Conservation (phyloP, 202 grass and related monocot species). For the Panicum hallii region DNA sequence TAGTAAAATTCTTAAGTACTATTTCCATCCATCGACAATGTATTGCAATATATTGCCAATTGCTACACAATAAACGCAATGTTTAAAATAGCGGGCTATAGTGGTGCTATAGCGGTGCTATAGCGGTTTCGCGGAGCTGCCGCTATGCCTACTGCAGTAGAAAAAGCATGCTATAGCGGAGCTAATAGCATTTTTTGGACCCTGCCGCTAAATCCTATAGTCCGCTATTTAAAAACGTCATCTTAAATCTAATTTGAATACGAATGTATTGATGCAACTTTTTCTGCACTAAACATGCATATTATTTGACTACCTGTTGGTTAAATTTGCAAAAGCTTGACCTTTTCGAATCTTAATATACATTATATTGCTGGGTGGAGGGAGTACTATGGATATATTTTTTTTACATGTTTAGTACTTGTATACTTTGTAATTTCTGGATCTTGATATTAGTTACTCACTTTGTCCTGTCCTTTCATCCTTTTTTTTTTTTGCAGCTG, state of each 20-base stretch:
- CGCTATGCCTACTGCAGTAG: too few relatives aligned
- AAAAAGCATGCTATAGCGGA: too few relatives aligned
- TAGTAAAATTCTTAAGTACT: conserved; percentile 3
- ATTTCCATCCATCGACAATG: not conserved
- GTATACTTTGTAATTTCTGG: conserved; percentile 5
- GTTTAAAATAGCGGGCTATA: too few relatives aligned
- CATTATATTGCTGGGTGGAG: not conserved
- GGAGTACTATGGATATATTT: not conserved
- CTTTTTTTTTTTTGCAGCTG: conserved; percentile 60
- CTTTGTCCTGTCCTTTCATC: not conserved
- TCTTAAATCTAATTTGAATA: not conserved
- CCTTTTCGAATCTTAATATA: not conserved
- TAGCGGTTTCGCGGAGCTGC: too few relatives aligned
- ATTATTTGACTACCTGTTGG: not conserved
- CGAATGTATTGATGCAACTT: not conserved
- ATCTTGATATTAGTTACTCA: conserved; percentile 24
- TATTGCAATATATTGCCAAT: not conserved
- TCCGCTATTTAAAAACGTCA: too few relatives aligned
- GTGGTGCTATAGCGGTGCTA: too few relatives aligned
- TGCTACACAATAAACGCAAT: not conserved
- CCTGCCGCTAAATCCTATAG: too few relatives aligned
- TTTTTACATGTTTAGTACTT: conserved; percentile 13
- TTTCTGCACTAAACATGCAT: not conserved
- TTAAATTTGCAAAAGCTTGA: not conserved
- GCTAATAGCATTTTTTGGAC: too few relatives aligned